A percentile compares a stretch with the other conserved stretches of the same genome.
These are phyloP conservation scores for Coleophoma eucalyptorum DNA, from an alignment of 2,329 filamentous ascomycete species.

Conservation along the genomic window DNA sequence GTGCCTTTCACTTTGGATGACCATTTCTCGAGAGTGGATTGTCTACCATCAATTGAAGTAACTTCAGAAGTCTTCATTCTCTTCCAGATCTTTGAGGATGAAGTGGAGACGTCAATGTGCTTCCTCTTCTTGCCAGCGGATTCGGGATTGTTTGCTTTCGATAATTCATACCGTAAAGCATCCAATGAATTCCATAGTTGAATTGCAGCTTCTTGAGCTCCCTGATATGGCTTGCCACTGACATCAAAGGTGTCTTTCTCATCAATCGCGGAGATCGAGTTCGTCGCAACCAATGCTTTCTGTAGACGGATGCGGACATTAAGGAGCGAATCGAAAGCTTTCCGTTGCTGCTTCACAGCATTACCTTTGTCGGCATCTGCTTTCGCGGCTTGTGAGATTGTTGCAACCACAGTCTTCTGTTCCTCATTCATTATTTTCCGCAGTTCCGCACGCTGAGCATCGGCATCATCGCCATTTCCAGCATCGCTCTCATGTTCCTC, in stretches of 20 bases:
- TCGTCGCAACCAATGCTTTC: constrained; percentile 80
- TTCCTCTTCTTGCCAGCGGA: constrained; percentile 59
- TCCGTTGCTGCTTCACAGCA: constrained; percentile 82
- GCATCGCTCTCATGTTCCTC: constrained; percentile 20
- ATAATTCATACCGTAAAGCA: constrained; percentile 59
- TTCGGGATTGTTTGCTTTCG: constrained; percentile 38
- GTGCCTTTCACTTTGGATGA: constrained; percentile 69
- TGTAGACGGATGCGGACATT: constrained; percentile 91
- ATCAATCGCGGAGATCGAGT: constrained; percentile 58
- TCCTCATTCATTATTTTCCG: constrained; percentile 65
- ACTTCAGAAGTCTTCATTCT: constrained; percentile 65
- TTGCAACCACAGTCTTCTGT: constrained; percentile 61
- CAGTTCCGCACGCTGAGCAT: constrained; percentile 50
- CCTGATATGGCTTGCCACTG: constrained; percentile 53
- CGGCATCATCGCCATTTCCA: constrained; percentile 25
- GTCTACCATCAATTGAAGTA: constrained; percentile 55
- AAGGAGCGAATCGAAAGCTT: constrained; percentile 81
- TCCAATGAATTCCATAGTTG: constrained; percentile 81
- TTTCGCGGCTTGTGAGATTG: constrained; percentile 58
- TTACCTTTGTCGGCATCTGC: constrained; percentile 80
- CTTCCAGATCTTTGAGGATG: constrained; percentile 67
- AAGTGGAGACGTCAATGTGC: constrained; percentile 49
- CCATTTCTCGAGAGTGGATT: constrained; percentile 83
- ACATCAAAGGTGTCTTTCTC: constrained; percentile 35
- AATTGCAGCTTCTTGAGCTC: constrained; percentile 81